Evolutionary conservation across 805 yeast genomes (phyloP), one percentile per base, ranked within the genome.

Genomic region (Candida nanaspora): DNA sequence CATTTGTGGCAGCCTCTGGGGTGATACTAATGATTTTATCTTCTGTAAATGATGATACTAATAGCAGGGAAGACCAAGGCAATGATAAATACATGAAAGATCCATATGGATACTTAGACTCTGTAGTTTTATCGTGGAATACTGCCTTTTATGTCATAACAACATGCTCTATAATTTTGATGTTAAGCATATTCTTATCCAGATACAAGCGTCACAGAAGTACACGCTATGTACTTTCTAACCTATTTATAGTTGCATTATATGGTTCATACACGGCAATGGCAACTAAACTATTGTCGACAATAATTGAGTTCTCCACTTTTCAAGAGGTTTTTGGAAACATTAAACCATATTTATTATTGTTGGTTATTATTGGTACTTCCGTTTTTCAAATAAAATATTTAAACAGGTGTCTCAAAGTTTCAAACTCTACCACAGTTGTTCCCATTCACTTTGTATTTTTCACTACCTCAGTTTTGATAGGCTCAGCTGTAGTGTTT

Each of bases 401-500:
- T 26, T 51, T 73, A 13, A 63, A 64, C 44, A 57, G 61, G 15
- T 65, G 71, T 3, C 52, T 73, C 31, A 57, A 57, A 30, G 48
- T 55, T 13, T 70, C 66, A 39, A 65, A 65, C 15, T 66, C 73
- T 2, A 68, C 74, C 30, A 62, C 66, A 6, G 76, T 73, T 3
- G 68, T 73, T 8, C 78, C 78, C 0, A 61, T 70, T 30, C 76
- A 72, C 47, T 72, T 71, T 55, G 71, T 65, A 5, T 61, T 69
- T 27, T 72, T 73, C 57, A 70, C 74, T 1, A 44, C 65, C 9
- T 61, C 71, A 3, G 72, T 70, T 3, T 56, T 67, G 22, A 28
- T 62, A 6, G 72, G 72, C n/a, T 68, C 74, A 0, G 62, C 64
- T 10, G 47, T 66, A 6, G 57, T 69, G 7, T 70, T 68, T 45